Base-by-base conservation (phyloP, 495 filamentous ascomycete genomes). In the Xylaria sp. region DNA sequence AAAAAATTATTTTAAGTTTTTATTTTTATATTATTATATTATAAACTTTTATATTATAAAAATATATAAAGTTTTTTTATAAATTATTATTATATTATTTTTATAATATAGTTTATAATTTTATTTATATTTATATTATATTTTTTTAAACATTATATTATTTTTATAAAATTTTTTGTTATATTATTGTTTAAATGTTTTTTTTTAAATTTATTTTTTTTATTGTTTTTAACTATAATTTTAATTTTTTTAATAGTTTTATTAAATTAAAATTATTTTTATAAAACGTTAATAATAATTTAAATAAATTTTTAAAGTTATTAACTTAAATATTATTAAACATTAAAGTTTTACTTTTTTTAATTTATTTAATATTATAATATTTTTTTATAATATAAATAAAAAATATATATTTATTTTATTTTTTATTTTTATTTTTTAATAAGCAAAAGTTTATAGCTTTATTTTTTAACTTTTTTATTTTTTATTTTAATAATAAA, bases 171-270 rank as follows among this genome's bases (percentile, higher is more conserved):
- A n/a, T n/a, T 50, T 50, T 24, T 50, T 50, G 21, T n/a, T 17
- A 2, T 5, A 50, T 50, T 50, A 50, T 50, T 50, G 5, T 50
- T 50, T 1, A 24, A 9, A 50, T 50, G 21, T n/a, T 50, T 5
- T 24, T n/a, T 50, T 50, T 50, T 50, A 50, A 50, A 50, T 5
- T 50, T 50, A 50, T 50, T 50, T 50, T n/a, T n/a, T n/a, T n/a
- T 5, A 19, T 5, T 4, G 46, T 5, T 50, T 50, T n/a, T 50
- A 50, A 5, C 19, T 50, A 50, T 50, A n/a, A 21, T 50, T 50
- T 50, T 21, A 50, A 21, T n/a, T 50, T n/a, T 50, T n/a, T 50
- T 50, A 50, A 50, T 43, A 50, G 6, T 4, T 21, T 50, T 50
- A 21, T 0, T 24, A 5, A 24, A 24, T 24, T 50, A 6, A 50